Evolutionary conservation across 345 rosid genomes (phyloP), one percentile per base, ranked within the genome.

Genomic region (Linum trigynum): DNA sequence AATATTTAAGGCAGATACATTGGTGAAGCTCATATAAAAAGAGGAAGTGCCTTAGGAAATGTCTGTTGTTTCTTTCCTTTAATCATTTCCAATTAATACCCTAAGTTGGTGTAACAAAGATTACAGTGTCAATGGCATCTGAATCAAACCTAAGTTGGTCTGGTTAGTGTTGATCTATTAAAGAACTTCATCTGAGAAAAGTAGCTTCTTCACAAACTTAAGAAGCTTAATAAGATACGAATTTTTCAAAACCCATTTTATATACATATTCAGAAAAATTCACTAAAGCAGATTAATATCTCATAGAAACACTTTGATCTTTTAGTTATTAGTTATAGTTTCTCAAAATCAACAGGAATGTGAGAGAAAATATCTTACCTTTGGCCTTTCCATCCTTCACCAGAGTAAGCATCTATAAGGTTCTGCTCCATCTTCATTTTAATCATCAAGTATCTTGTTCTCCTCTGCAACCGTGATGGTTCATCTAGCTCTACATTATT

Each of bases 341-440:
- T 61, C 43, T 45, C 39, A 51, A 12, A 38, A 17, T 12, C 16
- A 57, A 40, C 57, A 48, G 32, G 38, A 8, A 40, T 14, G 38
- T 37, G 32, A 23, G 42, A 40, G 11, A n/a, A 58, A 65, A 12
- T 37, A 56, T 42, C 77, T 59, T 82, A 94, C 99, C 99, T 94
- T 78, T 94, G 97, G 77, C 97, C 99, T 77, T 94, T 94, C 97
- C 99, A 94, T 35, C 99, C 99, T 83, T 94, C 99, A 38, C 84
- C 80, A 11, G 97, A 88, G 69, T 91, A 94, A 65, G 97, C 97
- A 81, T 94, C 99, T 50, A 94, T 86, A 64, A 90, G 97, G 76
- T 91, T 94, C 85, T 94, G 99, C 79, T 91, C 95, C 81, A 83
- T 78, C 91, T 90, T 90, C 88, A 94, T 84, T 82, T 84, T 89